phyloP scores from a whole-genome alignment of 345 rosid species.

The Psidium friedrichsthalianum region DNA sequence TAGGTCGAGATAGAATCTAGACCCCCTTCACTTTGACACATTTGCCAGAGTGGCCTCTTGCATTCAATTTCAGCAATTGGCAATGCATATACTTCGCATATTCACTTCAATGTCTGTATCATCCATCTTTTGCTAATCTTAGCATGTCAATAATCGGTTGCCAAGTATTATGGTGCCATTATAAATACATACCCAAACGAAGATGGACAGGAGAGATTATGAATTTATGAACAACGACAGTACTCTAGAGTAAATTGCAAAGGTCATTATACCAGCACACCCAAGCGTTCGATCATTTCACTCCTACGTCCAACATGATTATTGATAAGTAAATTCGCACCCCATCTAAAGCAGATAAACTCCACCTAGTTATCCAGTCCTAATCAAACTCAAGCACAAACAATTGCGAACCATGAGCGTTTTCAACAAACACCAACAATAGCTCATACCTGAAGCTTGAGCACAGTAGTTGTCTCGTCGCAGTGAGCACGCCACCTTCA shows the following conservation, averaged over 20 bases:
- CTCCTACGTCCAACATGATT: neutral
- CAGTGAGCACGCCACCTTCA: constrained; percentile 47
- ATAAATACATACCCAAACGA: neutral
- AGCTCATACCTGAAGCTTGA: constrained; percentile 74
- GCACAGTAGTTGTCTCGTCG: constrained; percentile 62
- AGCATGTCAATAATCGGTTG: neutral
- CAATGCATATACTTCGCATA: neutral
- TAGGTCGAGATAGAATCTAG: neutral
- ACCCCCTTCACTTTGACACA: neutral
- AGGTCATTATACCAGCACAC: neutral
- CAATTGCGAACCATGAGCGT: neutral
- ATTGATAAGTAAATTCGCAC: neutral
- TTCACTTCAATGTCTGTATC: neutral
- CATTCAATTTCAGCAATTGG: neutral
- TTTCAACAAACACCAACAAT: neutral
- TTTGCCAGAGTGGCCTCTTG: neutral
- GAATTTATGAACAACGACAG: neutral
- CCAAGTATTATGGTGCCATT: neutral
- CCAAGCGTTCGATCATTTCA: neutral
- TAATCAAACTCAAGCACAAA: neutral
- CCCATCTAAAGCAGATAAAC: neutral
- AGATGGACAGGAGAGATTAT: neutral
- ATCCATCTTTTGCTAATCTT: neutral
- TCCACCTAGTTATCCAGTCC: neutral
- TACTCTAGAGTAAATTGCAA: neutral